Evolutionary conservation across 176 grass and related monocot genomes (phyloP).

Genomic region (Dendrocalamus sinicus): DNA sequence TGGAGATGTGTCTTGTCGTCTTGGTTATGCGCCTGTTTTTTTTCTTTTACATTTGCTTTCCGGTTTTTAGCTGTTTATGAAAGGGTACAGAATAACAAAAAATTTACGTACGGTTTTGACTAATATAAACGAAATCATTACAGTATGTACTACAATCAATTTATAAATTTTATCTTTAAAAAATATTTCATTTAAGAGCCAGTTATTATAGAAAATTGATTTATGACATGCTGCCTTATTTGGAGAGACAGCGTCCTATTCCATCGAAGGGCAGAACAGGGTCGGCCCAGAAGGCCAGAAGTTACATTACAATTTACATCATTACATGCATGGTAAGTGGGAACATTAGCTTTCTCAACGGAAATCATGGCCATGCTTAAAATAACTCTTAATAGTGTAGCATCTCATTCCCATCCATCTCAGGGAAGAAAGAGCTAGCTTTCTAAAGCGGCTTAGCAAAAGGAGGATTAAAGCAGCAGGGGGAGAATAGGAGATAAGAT

Average conservation of each 20-base stretch:
- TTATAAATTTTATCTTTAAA: too few species aligned
- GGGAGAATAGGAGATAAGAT: conserved; percentile 28
- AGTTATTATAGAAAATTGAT: background rate
- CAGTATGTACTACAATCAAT: too few species aligned
- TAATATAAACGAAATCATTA: too few species aligned
- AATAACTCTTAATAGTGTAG: background rate
- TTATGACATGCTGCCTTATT: background rate
- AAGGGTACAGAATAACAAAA: too few species aligned
- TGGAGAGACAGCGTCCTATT: conserved; percentile 29
- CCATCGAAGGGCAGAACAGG: background rate
- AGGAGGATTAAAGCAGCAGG: background rate
- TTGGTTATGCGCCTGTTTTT: background rate
- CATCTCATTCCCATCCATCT: conserved; percentile 6
- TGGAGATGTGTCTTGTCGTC: background rate
- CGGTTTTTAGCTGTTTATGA: too few species aligned
- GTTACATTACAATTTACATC: background rate
- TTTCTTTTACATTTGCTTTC: too few species aligned
- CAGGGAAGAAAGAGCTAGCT: background rate
- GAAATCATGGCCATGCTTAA: conserved; percentile 24
- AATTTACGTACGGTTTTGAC: too few species aligned
- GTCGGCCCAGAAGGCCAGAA: background rate
- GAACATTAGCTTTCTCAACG: conserved; percentile 33
- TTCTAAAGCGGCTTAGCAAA: conserved; percentile 28
- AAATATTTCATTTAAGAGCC: too few species aligned
- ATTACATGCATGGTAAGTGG: conserved; percentile 23